A percentile compares a stretch with the other conserved stretches of the same genome.
Conservation (phyloP, 768 basidiomycete species). For the Termitomyces sp. region DNA sequence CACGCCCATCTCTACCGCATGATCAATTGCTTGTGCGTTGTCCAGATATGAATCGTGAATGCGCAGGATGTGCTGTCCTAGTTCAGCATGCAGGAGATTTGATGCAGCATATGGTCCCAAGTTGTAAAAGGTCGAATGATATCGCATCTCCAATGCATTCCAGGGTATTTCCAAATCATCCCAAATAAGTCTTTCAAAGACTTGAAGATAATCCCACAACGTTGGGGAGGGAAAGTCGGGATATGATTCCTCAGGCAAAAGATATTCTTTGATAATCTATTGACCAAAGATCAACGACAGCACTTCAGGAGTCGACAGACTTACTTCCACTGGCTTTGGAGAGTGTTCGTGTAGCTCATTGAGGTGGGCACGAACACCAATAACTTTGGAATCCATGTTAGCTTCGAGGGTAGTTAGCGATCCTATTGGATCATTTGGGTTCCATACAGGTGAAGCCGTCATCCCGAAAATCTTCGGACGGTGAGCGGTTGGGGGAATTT, state of each 20-base stretch:
- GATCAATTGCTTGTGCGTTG: constrained; percentile 6
- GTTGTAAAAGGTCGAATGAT: constrained; percentile 55
- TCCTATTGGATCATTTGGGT: constrained; percentile 60
- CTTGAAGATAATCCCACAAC: constrained; percentile 31
- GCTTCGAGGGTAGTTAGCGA: constrained; percentile 64
- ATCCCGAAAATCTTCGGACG: constrained; percentile 91
- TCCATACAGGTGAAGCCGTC: constrained; percentile 90
- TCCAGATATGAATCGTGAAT: constrained; percentile 25
- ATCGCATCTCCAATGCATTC: constrained; percentile 59
- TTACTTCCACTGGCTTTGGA: constrained; percentile 65
- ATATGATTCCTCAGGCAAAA: constrained; percentile 42
- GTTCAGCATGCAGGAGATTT: constrained; percentile 60
- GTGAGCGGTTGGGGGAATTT: constrained; percentile 33
- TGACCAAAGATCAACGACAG: constrained; percentile 2
- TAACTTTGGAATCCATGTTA: constrained; percentile 70
- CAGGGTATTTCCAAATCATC: constrained; percentile 52
- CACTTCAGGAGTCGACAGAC: constrained; percentile 9
- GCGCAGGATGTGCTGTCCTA: constrained; percentile 45
- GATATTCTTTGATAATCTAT: constrained; percentile 59
- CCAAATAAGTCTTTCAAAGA: constrained; percentile 42
- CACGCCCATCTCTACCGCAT: constrained; percentile 16
- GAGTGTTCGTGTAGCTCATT: constrained; percentile 62
- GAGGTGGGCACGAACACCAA: constrained; percentile 68
- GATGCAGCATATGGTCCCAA: constrained; percentile 77
- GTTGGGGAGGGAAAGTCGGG: constrained; percentile 52